These are phyloP conservation scores for Pseudoscleropodium purum DNA, from an alignment of 225 moss, liverwort and hornwort genomes.

Conservation along the genomic window DNA sequence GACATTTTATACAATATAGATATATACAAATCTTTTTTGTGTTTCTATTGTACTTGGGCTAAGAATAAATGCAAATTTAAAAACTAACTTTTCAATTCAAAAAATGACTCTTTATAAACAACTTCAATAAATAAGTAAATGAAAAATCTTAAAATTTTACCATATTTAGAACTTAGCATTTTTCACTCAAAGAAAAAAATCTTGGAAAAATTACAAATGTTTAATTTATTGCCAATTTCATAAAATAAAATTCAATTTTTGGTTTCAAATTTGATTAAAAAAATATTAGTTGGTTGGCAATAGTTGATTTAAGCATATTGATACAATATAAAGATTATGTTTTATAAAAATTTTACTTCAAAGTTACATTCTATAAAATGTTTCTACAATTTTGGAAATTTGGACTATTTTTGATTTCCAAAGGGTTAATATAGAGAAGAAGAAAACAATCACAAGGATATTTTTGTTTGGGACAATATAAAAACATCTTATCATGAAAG, in stretches of 20 bases:
- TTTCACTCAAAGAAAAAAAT: not conserved
- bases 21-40: not conserved
- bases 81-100: not conserved
- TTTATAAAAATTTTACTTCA: not conserved
- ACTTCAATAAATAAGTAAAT: not conserved
- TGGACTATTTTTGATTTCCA: too few species aligned
- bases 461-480: too few species aligned
- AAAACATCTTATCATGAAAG: not conserved
- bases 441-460: too few species aligned
- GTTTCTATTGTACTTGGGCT: too few species aligned
- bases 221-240: not conserved
- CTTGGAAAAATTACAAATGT: not conserved
- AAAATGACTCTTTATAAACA: not conserved
- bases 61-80: not conserved
- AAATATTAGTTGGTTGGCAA: not conserved
- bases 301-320: not conserved
- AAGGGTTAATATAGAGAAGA: not conserved
- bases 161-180: not conserved
- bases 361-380: too few species aligned
- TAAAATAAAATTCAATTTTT: not conserved
- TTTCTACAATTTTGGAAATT: too few species aligned
- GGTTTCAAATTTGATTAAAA: not conserved
- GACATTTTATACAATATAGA: not conserved
- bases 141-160: not conserved
- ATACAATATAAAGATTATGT: not conserved